These are phyloP conservation scores for Nemania sp. DNA, from an alignment of 2,329 filamentous ascomycete genomes.

Conservation along the genomic window DNA sequence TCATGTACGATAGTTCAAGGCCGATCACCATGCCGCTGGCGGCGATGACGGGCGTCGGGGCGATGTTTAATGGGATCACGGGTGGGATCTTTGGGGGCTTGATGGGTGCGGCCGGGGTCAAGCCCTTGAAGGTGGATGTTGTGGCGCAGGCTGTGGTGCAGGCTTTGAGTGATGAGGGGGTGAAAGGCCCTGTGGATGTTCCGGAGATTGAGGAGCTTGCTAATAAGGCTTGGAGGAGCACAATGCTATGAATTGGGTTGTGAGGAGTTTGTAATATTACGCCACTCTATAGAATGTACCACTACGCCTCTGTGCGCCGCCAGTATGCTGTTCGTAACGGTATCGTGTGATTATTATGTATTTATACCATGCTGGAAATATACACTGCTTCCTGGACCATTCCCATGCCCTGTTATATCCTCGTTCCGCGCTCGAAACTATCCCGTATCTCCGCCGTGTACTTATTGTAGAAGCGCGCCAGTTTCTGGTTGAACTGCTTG, in stretches of 20 bases:
- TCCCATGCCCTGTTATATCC: constrained; percentile 64
- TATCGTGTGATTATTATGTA: constrained; percentile 1
- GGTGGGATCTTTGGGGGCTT: constrained; percentile 75
- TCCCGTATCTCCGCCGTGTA: constrained; percentile 97
- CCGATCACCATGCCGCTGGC: constrained; percentile 85
- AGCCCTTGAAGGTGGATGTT: constrained; percentile 83
- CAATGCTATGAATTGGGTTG: constrained; percentile 67
- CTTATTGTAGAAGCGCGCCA: constrained; percentile 95
- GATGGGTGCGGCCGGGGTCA: constrained; percentile 80
- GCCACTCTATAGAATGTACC: constrained; percentile 36
- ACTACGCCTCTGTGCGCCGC: constrained; percentile 28
- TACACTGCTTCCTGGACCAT: constrained; percentile 1
- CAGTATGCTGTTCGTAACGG: constrained; percentile 6
- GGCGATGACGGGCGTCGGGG: constrained; percentile 72
- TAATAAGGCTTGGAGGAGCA: constrained; percentile 82
- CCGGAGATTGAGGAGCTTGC: constrained; percentile 81
- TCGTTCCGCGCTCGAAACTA: constrained; percentile 95
- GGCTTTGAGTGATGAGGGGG: constrained; percentile 72
- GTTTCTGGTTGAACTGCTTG: constrained; percentile 99
- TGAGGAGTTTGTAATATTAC: constrained; percentile 21
- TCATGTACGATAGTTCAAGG: constrained; percentile 85
- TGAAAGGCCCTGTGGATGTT: constrained; percentile 77
- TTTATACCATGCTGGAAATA: constrained; percentile 12
- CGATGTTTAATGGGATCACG: constrained; percentile 75
- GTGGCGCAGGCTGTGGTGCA: constrained; percentile 91